Evolutionary conservation across 139 green algal species (phyloP), one percentile per base, ranked within the genome.

Genomic region (Micromonas pusilla): DNA sequence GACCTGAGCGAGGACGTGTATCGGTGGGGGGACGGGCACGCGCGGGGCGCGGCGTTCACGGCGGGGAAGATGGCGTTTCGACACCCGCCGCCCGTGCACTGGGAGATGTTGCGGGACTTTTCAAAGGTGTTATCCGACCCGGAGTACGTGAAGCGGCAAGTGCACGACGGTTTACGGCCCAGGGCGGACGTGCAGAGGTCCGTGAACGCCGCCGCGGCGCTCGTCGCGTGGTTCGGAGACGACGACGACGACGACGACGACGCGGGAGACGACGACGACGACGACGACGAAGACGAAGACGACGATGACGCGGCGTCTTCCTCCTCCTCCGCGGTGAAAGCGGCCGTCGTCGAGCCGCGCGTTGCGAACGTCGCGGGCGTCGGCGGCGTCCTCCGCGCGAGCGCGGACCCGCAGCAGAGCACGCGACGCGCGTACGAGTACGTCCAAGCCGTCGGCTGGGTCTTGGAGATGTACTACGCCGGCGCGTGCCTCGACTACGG

Each of bases 351-450:
- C 16, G 20, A n/a, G 20, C 16, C 52, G 52, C 16, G 16, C 16
- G 52, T 32, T 36, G 6, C 25, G 60, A 4, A 33, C 25, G 5
- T 30, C 60, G 5, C 25, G 16, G 26, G 62, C 16, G 62, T 36
- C 13, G 26, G 5, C 26, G 25, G 26, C 9, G 26, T 30, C 9
- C 9, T 68, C 4, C 62, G 62, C 9, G 25, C 62, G 4, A 68
- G 20, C 13, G 16, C 20, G 66, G 37, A 53, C 31, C 23, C n/a
- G 9, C 20, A 28, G 30, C 31, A 36, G 4, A 32, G 68, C 68
- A 23, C 26, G 0, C 30, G 23, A 62, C 36, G 68, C 37, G 68
- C 30, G 68, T 75, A 75, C 9, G 68, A 75, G 25, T 75, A 75
- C 30, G 34, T 75, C 34, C 53, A 63, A 3, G 68, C 34, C 1